Evolutionary conservation across 805 yeast genomes (phyloP), one percentile per base, ranked within the genome.

Genomic region (Candida taoyuanica): DNA sequence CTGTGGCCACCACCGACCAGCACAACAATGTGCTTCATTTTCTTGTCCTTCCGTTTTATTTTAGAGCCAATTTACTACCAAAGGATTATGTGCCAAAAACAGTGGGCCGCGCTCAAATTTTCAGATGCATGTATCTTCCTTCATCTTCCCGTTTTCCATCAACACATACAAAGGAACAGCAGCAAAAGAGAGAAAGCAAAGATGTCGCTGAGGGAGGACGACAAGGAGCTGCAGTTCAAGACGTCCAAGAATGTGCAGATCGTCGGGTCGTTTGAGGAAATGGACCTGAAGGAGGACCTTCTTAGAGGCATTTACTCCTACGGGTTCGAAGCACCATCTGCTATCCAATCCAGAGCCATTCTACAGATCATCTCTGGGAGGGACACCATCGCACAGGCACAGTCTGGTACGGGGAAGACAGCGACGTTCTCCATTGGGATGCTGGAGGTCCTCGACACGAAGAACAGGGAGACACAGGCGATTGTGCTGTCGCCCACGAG

Each of bases 331-430:
- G 77, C 78, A 38, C 98, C 98, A 50, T 88, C 97, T 39, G 93
- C 98, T 40, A 93, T 93, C 70, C 98, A 93, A 71, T 89, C 88
- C 60, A 80, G 98, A 65, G 98, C 98, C 48, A 93, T 93, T 54
- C 71, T 84, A 67, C 98, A 95, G 63, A 89, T 93, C 64, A 83
- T 88, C 55, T 81, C 80, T 59, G 96, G 96, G 40, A 81, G 88
- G 65, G 98, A 93, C 65, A 94, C 89, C 38, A 78, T 93, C 48
- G 98, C 98, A 44, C 98, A 93, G 70, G 98, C 98, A 43, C 98
- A 93, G 69, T 87, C 96, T 26, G 98, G 98, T 67, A 93, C 98
- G 34, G 98, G 98, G 68, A 93, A 93, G 71, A 93, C 98, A 20
- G 98, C 98, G 49, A 93, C 98, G 33, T 93, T 93, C 73, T 76